phyloP scores from a whole-genome alignment of 73 alveolate genomes.

The Paramecium sonneborni region DNA sequence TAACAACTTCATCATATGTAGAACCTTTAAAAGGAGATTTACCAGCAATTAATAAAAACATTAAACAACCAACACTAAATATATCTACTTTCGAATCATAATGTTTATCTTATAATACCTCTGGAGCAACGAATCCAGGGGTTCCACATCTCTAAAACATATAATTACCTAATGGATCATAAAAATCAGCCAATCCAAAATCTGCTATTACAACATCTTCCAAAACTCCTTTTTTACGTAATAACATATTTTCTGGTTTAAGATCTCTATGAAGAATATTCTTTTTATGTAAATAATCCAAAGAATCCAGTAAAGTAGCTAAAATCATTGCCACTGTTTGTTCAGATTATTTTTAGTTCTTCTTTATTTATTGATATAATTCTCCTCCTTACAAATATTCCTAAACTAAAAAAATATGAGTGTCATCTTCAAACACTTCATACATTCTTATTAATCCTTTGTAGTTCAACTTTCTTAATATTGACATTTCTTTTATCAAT shows the following conservation, averaged over 20 bases:
- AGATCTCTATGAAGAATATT: constrained; percentile 65
- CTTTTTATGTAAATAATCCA: constrained; percentile 43
- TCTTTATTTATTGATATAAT: constrained; percentile 62
- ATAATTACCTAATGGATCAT: constrained; percentile 62
- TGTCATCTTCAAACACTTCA: constrained; percentile 72
- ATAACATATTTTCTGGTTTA: constrained; percentile 67
- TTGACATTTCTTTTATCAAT: constrained; percentile 45
- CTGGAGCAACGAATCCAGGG: constrained; percentile 82
- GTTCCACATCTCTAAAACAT: constrained; percentile 72
- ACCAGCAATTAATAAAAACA: constrained; percentile 71
- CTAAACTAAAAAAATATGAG: constrained; percentile 64
- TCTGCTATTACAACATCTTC: constrained; percentile 57
- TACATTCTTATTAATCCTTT: constrained; percentile 50
- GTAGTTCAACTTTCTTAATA: constrained; percentile 42
- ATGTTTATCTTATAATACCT: constrained; percentile 64
- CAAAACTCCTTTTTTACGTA: constrained; percentile 43
- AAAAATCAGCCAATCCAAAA: constrained; percentile 77
- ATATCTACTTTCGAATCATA: constrained; percentile 71
- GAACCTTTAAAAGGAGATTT: constrained; percentile 66
- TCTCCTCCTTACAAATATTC: constrained; percentile 75
- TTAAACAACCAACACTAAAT: constrained; percentile 71
- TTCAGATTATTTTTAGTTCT: constrained; percentile 64
- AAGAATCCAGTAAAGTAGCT: constrained; percentile 53
- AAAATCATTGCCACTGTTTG: constrained; percentile 40
- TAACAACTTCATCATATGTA: constrained; percentile 55